A percentile compares a stretch with the other conserved stretches of the same genome.
Conservation (phyloP, 257 asterid genomes). For the Penstemon davidsonii region DNA sequence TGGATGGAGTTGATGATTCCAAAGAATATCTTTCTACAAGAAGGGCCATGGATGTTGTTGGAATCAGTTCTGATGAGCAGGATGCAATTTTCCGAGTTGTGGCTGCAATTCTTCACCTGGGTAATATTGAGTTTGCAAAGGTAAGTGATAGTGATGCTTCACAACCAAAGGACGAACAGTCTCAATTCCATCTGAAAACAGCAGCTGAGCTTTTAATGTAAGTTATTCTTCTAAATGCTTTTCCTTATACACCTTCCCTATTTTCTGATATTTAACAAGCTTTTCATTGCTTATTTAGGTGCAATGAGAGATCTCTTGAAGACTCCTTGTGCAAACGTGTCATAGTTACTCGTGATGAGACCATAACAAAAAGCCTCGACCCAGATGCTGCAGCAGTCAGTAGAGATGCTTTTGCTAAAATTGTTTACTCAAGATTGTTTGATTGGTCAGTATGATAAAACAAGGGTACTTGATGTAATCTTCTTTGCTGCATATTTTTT, state of each 20-base stretch:
- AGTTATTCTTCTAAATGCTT: slow-evolving; percentile 25
- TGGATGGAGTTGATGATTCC: slow-evolving; percentile 73
- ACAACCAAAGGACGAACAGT: slow-evolving; percentile 74
- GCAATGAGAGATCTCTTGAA: slow-evolving; percentile 73
- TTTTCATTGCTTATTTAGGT: slow-evolving; percentile 48
- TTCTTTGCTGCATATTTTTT: slow-evolving; percentile 7
- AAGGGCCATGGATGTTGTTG: slow-evolving; percentile 89
- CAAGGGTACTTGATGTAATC: neutral
- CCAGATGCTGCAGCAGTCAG: slow-evolving; percentile 68
- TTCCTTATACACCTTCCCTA: slow-evolving; percentile 4
- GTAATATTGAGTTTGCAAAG: slow-evolving; percentile 72
- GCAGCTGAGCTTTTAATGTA: slow-evolving; percentile 79
- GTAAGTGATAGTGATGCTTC: slow-evolving; percentile 72
- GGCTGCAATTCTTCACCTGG: slow-evolving; percentile 91
- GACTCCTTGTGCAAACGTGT: slow-evolving; percentile 84
- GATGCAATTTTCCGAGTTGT: slow-evolving; percentile 87
- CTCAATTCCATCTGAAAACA: slow-evolving; percentile 67
- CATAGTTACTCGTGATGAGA: slow-evolving; percentile 88
- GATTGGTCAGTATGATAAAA: slow-evolving; percentile 64
- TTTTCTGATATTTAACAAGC: slow-evolving; percentile 17
- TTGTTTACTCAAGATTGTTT: slow-evolving; percentile 74
- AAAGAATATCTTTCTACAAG: slow-evolving; percentile 72
- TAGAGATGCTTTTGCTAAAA: slow-evolving; percentile 87
- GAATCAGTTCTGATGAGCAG: slow-evolving; percentile 80
- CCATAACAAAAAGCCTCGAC: slow-evolving; percentile 74